Evolutionary conservation across 495 filamentous ascomycete species (phyloP).

Genomic region (Penicillium daleae): DNA sequence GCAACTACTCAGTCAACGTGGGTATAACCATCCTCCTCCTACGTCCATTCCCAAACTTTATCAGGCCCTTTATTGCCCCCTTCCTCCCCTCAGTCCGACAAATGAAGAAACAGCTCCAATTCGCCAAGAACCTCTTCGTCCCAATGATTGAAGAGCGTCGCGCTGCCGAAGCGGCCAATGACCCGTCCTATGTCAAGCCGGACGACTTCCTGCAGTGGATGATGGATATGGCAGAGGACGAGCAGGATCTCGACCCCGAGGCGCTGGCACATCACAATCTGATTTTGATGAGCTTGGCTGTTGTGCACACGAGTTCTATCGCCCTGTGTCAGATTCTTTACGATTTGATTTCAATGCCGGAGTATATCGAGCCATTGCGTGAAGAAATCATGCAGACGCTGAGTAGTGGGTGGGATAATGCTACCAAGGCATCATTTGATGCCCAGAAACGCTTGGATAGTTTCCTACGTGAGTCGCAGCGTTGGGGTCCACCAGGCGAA

Average conservation of each 20-base stretch:
- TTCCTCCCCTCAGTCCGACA: constrained; percentile 36
- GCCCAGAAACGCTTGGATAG: constrained; percentile 36
- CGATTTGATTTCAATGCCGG: constrained; percentile 36
- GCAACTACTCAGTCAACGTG: constrained; percentile 57
- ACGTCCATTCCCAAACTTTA: constrained; percentile 37
- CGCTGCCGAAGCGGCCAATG: constrained; percentile 16
- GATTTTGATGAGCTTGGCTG: constrained; percentile 33
- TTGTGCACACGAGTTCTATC: constrained; percentile 41
- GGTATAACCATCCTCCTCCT: constrained; percentile 38
- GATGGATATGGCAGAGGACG: constrained; percentile 37
- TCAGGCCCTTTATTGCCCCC: constrained; percentile 38
- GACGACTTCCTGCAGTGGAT: constrained; percentile 49
- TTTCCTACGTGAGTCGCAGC: constrained; percentile 43
- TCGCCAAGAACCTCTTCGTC: constrained; percentile 34
- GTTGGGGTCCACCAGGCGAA: constrained; percentile 40
- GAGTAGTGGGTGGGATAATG: constrained; percentile 29
- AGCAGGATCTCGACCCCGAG: constrained; percentile 28
- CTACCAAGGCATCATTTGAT: constrained; percentile 24
- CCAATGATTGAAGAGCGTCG: constrained; percentile 37
- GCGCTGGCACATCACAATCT: constrained; percentile 35
- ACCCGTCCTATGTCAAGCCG: constrained; percentile 31
- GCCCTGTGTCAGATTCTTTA: constrained; percentile 39
- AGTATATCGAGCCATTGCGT: constrained; percentile 35
- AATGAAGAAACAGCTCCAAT: constrained; percentile 26
- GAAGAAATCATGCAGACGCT: constrained; percentile 34